Evolutionary conservation across 441 rosid species (phyloP), one percentile per base, ranked within the genome.

Genomic region (Erodium chrysanthum): DNA sequence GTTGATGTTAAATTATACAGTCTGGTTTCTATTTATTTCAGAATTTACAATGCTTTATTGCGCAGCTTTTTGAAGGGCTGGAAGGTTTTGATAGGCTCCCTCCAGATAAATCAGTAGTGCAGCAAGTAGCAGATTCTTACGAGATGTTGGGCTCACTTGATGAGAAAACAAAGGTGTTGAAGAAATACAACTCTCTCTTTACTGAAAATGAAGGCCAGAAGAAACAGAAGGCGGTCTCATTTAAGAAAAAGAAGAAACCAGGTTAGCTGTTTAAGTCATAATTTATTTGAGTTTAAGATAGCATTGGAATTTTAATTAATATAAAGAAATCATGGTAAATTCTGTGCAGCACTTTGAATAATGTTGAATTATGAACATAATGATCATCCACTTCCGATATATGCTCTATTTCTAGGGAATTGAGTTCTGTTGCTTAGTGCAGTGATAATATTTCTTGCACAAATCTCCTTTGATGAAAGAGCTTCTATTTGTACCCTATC

Each of bases 41-140:
- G 33, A 11, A 33, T 12, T 59, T 22, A 22, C 23, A 23, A 59
- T 59, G 29, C 56, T 15, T 44, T 73, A 29, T n/a, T 42, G 46
- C 68, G 68, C 71, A 94, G 96, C 92, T 94, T 78, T 91, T 88
- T 81, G 88, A 83, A 83, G 85, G 81, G 29, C 77, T 91, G 72
- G 97, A 94, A 85, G 81, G 91, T 61, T 91, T 81, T 72, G 91
- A 77, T 70, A 89, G 98, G 46, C 84, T 84, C 73, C 96, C 96
- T 70, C 84, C 89, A 3, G 88, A 85, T 63, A 86, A 86, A 78
- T 81, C 86, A 63, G 68, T 89, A 25, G 81, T 91, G 65, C 88
- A 81, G 83, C 85, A 83, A 71, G 97, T 91, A 64, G 96, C 89
- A 8, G 84, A 94, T 81, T 88, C 96, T 29, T 91, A 87, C 63